Percentiles rank a stretch among this genome's conserved stretches.
Conservation (phyloP, 1,284 basidiomycete species). For the Trametes hirsuta region DNA sequence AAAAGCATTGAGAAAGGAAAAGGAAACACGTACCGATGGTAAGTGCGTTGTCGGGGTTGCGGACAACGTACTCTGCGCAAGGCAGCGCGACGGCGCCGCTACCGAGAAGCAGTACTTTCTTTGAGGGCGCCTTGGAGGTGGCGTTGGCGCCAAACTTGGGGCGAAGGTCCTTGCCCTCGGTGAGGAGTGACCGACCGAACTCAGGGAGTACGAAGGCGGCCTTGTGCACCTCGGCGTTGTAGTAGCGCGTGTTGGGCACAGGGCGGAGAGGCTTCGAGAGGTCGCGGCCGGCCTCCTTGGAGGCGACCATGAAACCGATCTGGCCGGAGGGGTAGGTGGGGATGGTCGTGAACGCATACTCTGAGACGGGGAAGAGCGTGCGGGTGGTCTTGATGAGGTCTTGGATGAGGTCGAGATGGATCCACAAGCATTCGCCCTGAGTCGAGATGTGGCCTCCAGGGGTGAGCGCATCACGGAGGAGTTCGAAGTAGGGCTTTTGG, state of each 20-base stretch:
- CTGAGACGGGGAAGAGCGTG: constrained; percentile 81
- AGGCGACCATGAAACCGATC: constrained; percentile 94
- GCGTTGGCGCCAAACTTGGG: constrained; percentile 67
- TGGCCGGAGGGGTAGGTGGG: constrained; percentile 98
- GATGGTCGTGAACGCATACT: constrained; percentile 97
- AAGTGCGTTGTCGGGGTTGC: constrained; percentile 82
- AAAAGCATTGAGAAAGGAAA: not conserved
- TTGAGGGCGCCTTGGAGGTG: constrained; percentile 40
- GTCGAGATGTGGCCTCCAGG: constrained; percentile 95
- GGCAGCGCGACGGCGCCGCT: constrained; percentile 96
- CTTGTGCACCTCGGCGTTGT: constrained; percentile 83
- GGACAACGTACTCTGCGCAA: constrained; percentile 91
- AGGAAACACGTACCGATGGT: constrained; percentile 65
- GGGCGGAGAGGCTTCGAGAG: constrained; percentile 72
- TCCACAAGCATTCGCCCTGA: constrained; percentile 96
- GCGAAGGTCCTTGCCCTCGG: constrained; percentile 70
- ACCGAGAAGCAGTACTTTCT: constrained; percentile 90
- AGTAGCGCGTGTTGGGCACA: constrained; percentile 81
- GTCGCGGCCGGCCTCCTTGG: constrained; percentile 76
- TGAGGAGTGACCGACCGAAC: constrained; percentile 80
- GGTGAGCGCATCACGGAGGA: constrained; percentile 88
- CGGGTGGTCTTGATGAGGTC: constrained; percentile 77
- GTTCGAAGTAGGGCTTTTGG: constrained; percentile 96
- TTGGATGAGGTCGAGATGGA: constrained; percentile 90
- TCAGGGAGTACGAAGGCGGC: constrained; percentile 92